These are phyloP conservation scores for Apophysomyces ossiformis DNA, from an alignment of 371 early-diverging fungal genomes.

Conservation along the genomic window DNA sequence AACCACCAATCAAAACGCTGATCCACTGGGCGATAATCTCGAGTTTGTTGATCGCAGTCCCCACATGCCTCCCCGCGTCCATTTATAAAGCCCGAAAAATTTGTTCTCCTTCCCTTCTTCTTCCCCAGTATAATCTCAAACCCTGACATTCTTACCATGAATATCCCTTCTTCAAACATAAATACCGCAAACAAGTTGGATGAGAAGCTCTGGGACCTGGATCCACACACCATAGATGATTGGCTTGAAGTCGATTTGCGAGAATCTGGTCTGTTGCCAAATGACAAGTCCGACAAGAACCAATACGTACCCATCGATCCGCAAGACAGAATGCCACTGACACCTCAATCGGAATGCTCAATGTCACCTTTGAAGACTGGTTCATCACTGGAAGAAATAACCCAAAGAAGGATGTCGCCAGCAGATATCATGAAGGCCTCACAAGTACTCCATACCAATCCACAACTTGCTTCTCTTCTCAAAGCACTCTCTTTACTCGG, in stretches of 20 bases:
- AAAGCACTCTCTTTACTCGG: neutral
- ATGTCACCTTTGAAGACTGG: neutral
- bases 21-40: neutral
- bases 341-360: neutral
- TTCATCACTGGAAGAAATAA: neutral
- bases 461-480: neutral
- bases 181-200: neutral
- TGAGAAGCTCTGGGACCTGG: conserved; percentile 16
- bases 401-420: neutral
- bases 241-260: conserved; percentile 44
- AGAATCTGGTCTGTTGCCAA: conserved; percentile 26
- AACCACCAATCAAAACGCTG: neutral
- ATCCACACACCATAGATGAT: conserved; percentile 30
- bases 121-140: neutral
- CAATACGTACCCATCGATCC: neutral
- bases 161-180: conserved; percentile 2
- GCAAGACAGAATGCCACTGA: neutral
- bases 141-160: neutral
- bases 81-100: neutral
- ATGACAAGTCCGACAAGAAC: neutral
- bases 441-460: neutral
- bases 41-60: neutral
- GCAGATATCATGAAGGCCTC: neutral
- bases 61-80: neutral
- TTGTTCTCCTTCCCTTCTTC: neutral